Base-by-base conservation (phyloP, 257 asterid genomes). In the Galeopsis tetrahit region DNA sequence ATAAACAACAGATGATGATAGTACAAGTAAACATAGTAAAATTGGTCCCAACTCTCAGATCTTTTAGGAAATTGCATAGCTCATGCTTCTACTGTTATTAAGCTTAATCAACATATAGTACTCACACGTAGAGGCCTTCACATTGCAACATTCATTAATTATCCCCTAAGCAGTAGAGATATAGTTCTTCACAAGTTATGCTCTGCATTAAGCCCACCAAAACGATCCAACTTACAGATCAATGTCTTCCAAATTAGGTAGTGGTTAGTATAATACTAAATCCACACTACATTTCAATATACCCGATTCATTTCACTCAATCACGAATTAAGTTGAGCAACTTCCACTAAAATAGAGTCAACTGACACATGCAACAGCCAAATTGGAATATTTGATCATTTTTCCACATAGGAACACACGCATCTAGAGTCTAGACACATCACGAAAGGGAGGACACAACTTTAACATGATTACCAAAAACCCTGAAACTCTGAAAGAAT, bases 391-490 rank as follows among this genome's bases (percentile, higher is more conserved):
- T 48, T 33, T 35, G 11, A 68, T 63, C 64, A 42, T 9, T 49
- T 28, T 52, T 15, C 69, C 17, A 62, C 46, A 61, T 60, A 51
- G n/a, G 10, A 43, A 56, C 36, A 38, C 67, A 62, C 59, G 35
- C 56, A 55, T 62, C 32, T 48, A 60, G 53, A 13, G 43, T 62
- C 32, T 48, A 60, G 53, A 13, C 53, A 38, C 56, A 75, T 10
- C 49, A 67, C 4, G 34, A 33, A 11, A 43, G 28, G 52, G 39
- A 59, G 0, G 33, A 66, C 53, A 17, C 43, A 58, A 13, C 9
- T 43, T 58, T 33, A 10, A 65, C 60, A 40, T 48, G 42, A 79
- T 69, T 53, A 70, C 68, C 63, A 15, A 56, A 73, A 56, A 31
- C 68, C 34, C 40, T 17, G 39, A 21, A 69, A n/a, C 39, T 33